A percentile compares a stretch with the other conserved stretches of the same genome.
Conservation (phyloP, 345 rosid genomes). For the Corchorus capsularis region DNA sequence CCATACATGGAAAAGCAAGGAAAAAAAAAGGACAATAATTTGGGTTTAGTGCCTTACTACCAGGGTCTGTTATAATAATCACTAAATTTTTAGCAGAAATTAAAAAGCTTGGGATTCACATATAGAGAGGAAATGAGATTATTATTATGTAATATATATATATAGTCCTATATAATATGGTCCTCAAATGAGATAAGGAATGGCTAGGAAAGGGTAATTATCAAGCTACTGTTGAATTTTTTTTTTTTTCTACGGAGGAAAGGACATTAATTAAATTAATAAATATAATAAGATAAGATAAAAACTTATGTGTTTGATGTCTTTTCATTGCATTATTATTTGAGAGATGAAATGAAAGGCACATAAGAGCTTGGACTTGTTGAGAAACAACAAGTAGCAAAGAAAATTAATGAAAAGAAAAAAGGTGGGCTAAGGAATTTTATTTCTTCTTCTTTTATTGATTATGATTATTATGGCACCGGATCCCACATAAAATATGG, state of each 20-base stretch:
- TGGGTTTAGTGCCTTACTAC: neutral
- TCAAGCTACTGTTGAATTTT: neutral
- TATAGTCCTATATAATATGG: neutral
- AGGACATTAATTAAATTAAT: too few relatives aligned
- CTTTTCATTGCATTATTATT: slow-evolving; percentile 32
- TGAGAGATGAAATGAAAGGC: slow-evolving; percentile 15
- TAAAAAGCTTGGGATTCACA: neutral
- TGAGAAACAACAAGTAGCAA: slow-evolving; percentile 9
- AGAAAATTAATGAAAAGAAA: slow-evolving; percentile 15
- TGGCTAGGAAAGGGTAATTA: neutral
- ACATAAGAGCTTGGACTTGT: slow-evolving; percentile 6
- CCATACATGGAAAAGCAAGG: neutral
- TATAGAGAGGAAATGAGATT: neutral
- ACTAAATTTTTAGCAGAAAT: neutral
- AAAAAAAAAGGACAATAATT: neutral
- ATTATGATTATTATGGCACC: slow-evolving; percentile 35
- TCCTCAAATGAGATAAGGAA: neutral
- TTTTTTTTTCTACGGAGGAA: too few relatives aligned
- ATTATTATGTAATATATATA: too few relatives aligned
- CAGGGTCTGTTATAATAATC: neutral
- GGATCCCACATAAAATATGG: slow-evolving; percentile 38
- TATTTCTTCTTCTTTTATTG: neutral
- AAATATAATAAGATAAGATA: slow-evolving; percentile 1
- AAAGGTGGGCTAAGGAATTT: slow-evolving; percentile 18
- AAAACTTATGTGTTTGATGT: slow-evolving; percentile 19